Conservation (phyloP, 257 asterid genomes). For the Pogostemon cablin region DNA sequence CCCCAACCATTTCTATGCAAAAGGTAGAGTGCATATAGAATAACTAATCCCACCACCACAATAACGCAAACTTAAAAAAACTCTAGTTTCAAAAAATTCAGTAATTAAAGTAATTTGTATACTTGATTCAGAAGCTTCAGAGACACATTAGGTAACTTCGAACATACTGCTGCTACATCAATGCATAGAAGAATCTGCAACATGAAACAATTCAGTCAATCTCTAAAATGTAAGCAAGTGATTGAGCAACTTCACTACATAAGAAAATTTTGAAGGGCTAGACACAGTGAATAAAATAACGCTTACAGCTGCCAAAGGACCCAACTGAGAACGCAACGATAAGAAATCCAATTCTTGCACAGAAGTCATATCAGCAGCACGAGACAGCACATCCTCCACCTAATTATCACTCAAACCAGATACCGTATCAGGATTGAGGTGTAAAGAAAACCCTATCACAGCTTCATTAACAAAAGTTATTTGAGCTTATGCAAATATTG, state of each 20-base stretch:
- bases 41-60: slow-evolving; percentile 6
- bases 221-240: slow-evolving; percentile 35
- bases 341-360: slow-evolving; percentile 78
- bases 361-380: slow-evolving; percentile 83
- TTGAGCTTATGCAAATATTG: background rate
- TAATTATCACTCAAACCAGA: slow-evolving; percentile 37
- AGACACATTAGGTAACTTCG: slow-evolving; percentile 73
- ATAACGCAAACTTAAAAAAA: slow-evolving; percentile 18
- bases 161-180: slow-evolving; percentile 89
- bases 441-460: slow-evolving; percentile 13
- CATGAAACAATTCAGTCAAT: slow-evolving; percentile 34
- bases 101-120: slow-evolving; percentile 38
- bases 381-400: slow-evolving; percentile 90
- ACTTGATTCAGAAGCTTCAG: slow-evolving; percentile 89
- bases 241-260: slow-evolving; percentile 33
- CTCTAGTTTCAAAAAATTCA: slow-evolving; percentile 23
- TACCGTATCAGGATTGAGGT: slow-evolving; percentile 20
- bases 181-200: slow-evolving; percentile 87
- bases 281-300: slow-evolving; percentile 36
- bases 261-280: slow-evolving; percentile 36
- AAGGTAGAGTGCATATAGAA: slow-evolving; percentile 12
- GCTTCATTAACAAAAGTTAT: slow-evolving; percentile 20
- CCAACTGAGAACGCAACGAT: slow-evolving; percentile 82
- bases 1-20: slow-evolving; percentile 17
- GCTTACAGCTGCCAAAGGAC: slow-evolving; percentile 91